These are phyloP conservation scores for Paramecium pentaurelia DNA, from an alignment of 73 alveolate species.

Conservation along the genomic window DNA sequence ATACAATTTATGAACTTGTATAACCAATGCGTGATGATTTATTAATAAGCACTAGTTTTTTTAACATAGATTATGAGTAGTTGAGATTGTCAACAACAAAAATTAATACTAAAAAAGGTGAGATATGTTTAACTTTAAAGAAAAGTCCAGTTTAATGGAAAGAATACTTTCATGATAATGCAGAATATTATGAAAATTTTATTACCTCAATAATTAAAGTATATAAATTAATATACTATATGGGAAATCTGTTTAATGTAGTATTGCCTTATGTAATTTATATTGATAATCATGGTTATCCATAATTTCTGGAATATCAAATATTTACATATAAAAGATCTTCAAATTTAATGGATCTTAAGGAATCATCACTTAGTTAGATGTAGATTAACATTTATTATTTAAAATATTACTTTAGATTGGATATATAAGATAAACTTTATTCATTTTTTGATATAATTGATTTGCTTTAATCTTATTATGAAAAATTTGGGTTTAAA, in stretches of 20 bases:
- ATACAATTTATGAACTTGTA: background rate
- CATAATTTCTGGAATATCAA: background rate
- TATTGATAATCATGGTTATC: background rate
- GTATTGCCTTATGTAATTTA: conserved; percentile 1
- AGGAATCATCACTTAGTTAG: background rate
- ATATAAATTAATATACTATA: background rate
- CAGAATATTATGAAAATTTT: background rate
- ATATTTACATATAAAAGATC: background rate
- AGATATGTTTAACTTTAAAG: background rate
- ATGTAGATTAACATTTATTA: background rate
- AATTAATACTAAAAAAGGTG: background rate
- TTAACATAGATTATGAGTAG: background rate
- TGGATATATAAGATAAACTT: background rate
- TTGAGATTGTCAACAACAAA: background rate
- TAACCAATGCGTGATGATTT: background rate
- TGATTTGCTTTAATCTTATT: background rate
- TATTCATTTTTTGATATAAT: background rate
- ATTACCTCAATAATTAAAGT: background rate
- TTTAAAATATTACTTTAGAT: background rate
- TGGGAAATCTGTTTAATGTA: background rate
- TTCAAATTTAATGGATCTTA: background rate
- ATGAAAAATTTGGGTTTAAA: background rate
- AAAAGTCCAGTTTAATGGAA: background rate
- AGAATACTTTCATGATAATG: background rate
- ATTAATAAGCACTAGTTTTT: background rate